Conservation (phyloP, 345 rosid genomes). For the Conringia planisiliqua region DNA sequence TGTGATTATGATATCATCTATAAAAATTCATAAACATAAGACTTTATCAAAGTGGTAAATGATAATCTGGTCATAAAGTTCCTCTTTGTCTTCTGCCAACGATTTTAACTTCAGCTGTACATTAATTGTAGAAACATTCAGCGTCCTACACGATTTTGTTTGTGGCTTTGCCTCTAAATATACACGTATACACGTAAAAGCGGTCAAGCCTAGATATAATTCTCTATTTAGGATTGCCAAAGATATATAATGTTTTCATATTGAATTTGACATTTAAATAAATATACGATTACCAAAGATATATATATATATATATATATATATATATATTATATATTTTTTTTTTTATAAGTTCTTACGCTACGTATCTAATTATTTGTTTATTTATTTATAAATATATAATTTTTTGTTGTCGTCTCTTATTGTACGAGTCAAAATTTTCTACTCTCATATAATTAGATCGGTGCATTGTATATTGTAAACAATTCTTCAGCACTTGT, state of each 20-base stretch:
- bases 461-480: background rate
- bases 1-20: no score
- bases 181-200: background rate
- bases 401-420: background rate
- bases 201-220: background rate
- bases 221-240: background rate
- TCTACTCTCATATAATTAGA: background rate
- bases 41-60: no score
- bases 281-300: no score
- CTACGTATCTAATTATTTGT: background rate
- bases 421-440: background rate
- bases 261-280: background rate
- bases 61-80: no score
- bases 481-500: background rate
- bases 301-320: no score
- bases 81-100: no score
- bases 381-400: background rate
- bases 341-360: background rate
- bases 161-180: background rate
- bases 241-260: background rate
- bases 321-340: no score
- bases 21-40: no score
- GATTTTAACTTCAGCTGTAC: no score
- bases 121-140: no score
- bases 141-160: background rate